Base-by-base conservation (phyloP, 2,329 filamentous ascomycete species). In the Monilinia vaccinii-corymbosi region DNA sequence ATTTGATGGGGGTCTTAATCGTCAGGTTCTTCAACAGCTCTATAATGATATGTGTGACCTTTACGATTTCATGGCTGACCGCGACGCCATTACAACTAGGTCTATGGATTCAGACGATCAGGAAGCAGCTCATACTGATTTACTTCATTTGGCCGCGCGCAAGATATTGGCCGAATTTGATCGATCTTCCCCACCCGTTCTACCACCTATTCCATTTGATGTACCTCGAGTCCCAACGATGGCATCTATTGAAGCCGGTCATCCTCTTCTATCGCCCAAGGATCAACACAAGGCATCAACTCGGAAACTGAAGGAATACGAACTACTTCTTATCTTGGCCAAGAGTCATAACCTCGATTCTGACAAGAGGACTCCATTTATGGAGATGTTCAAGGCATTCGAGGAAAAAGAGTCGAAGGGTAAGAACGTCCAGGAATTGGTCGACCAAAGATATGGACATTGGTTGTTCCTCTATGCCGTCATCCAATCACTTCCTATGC, bases 191-290 rank as follows among this genome's bases (percentile, higher is more conserved):
- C 91, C 93, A 1, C 94, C 94, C 0, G 91, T 97, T 0, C 83
- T 93, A 61, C 94, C 94, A 0, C 91, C 93, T 0, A 85, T 97
- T 59, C 93, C 94, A 0, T 97, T 93, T 69, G 93, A 97, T 71
- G 78, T 90, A 5, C 93, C 94, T 3, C 81, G 86, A 65, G 74
- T 95, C 28, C 93, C 93, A 0, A 81, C 80, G 1, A 80, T 95
- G 67, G 78, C 80, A 36, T 77, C 83, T 1, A 79, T 91, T 21
- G 79, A 86, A 60, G 79, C 83, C 45, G 87, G 84, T 47, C 88
- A 44, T 83, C 70, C 75, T 81, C 62, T 79, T 79, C 1, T 90
- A 36, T 81, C 89, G 23, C 72, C 82, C 1, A 93, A 91, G 74
- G 88, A 91, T 67, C 88, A 93, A 70, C 76, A 80, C 38, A 91